phyloP scores from a whole-genome alignment of 2,329 filamentous ascomycete genomes.

The Penicillium aurantiogriseum region DNA sequence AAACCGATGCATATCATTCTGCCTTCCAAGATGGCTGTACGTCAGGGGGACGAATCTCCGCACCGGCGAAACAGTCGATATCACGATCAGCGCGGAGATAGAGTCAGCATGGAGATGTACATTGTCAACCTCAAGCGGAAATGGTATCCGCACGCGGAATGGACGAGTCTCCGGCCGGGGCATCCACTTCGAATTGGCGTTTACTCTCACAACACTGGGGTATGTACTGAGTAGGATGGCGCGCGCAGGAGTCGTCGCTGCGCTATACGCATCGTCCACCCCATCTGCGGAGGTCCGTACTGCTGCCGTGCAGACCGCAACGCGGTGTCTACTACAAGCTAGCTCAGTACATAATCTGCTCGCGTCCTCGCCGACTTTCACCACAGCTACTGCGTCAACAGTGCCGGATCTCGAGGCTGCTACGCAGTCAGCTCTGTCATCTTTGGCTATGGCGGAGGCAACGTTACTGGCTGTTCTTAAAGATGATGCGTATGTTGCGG shows the following conservation, averaged over 20 bases:
- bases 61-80: constrained; percentile 62
- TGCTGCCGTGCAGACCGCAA: constrained; percentile 68
- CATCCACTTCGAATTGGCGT: constrained; percentile 79
- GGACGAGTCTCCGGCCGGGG: constrained; percentile 68
- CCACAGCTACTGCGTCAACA: constrained; percentile 25
- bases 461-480: constrained; percentile 88
- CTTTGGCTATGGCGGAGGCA: constrained; percentile 77
- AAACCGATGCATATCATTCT: not conserved
- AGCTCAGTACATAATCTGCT: constrained; percentile 76
- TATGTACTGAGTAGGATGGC: constrained; percentile 72
- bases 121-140: constrained; percentile 56
- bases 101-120: constrained; percentile 79
- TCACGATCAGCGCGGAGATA: constrained; percentile 66
- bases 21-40: not conserved
- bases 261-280: constrained; percentile 64
- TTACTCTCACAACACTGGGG: constrained; percentile 73
- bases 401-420: constrained; percentile 49
- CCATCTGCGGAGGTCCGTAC: constrained; percentile 67
- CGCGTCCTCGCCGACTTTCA: constrained; percentile 52
- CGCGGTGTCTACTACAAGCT: constrained; percentile 73
- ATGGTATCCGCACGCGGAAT: constrained; percentile 52
- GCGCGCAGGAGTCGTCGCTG: constrained; percentile 66
- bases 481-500: constrained; percentile 86
- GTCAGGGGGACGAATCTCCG: constrained; percentile 3
- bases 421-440: constrained; percentile 44